These are phyloP conservation scores for Ormosia emarginata DNA, from an alignment of 306 rosid species.

Conservation along the genomic window DNA sequence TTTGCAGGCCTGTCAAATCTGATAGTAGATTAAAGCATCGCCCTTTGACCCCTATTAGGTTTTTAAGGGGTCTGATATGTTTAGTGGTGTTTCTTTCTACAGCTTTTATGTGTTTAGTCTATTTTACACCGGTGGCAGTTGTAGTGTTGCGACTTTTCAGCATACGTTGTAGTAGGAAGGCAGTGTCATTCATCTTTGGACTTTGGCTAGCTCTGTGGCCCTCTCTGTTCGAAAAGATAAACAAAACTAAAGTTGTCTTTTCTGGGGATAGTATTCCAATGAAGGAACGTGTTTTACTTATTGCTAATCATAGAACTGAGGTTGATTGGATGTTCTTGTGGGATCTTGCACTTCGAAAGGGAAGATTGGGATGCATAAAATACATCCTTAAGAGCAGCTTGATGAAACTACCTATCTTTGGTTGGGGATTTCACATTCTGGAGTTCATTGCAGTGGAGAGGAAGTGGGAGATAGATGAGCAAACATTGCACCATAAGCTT, in stretches of 20 bases:
- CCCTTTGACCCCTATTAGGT: conserved; percentile 59
- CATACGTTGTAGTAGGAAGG: conserved; percentile 62
- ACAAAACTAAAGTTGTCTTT: conserved; percentile 74
- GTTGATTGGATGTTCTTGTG: conserved; percentile 99
- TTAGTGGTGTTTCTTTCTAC: conserved; percentile 80
- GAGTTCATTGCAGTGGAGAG: conserved; percentile 95
- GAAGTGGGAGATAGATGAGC: conserved; percentile 88
- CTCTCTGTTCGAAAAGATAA: conserved; percentile 74
- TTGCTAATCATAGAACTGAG: conserved; percentile 93
- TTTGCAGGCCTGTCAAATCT: conserved; percentile 34
- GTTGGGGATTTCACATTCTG: conserved; percentile 93
- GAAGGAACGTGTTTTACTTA: conserved; percentile 74
- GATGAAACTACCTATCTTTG: conserved; percentile 88
- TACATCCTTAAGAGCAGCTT: conserved; percentile 91
- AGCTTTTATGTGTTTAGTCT: conserved; percentile 70
- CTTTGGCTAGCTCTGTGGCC: conserved; percentile 92
- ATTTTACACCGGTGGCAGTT: conserved; percentile 56
- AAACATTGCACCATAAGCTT: conserved; percentile 47
- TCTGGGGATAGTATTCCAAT: conserved; percentile 72
- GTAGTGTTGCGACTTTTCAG: conserved; percentile 52
- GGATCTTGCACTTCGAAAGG: conserved; percentile 85
- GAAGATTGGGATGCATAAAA: conserved; percentile 73
- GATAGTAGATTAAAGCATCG: conserved; percentile 54
- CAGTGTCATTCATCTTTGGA: conserved; percentile 58
- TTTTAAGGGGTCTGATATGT: conserved; percentile 72